Evolutionary conservation across 2,329 filamentous ascomycete genomes (phyloP).

Genomic region (Aquanectria penicillioides): DNA sequence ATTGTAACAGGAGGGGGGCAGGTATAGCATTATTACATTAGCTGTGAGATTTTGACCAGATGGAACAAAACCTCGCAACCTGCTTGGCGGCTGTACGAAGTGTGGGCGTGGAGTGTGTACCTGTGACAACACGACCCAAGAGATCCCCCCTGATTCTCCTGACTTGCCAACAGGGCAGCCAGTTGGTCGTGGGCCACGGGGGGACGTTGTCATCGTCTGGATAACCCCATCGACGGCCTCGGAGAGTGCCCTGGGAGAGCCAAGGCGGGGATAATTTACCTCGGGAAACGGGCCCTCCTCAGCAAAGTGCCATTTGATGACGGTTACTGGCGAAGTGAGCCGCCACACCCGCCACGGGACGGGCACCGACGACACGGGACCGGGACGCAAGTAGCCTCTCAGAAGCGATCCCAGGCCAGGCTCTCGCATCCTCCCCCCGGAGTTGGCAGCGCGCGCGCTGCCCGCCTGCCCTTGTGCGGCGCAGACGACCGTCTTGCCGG

Average conservation of each 20-base stretch:
- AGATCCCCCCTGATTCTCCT: not conserved
- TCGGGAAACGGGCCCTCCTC: not conserved
- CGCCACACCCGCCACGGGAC: slow-evolving; percentile 27
- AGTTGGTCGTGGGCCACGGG: no score
- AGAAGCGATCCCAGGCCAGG: slow-evolving; percentile 19
- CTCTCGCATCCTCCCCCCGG: slow-evolving; percentile 4
- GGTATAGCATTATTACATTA: no score
- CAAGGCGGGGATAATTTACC: not conserved
- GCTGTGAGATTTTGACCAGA: no score
- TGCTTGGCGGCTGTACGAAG: not conserved
- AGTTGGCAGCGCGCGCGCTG: not conserved
- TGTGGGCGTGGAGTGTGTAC: not conserved
- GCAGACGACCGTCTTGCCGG: slow-evolving; percentile 10
- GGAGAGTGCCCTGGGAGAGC: no score
- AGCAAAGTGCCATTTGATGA: not conserved
- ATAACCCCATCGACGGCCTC: no score
- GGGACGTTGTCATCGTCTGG: not conserved
- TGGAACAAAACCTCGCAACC: not conserved
- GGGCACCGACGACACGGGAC: slow-evolving; percentile 45
- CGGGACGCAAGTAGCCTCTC: slow-evolving; percentile 39
- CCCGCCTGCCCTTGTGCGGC: slow-evolving; percentile 1
- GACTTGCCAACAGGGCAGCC: not conserved
- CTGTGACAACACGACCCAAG: not conserved
- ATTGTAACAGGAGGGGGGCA: no score
- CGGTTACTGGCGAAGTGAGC: slow-evolving; percentile 19